phyloP scores from a whole-genome alignment of 805 yeast genomes.

The Myxozyma kluyveri region DNA sequence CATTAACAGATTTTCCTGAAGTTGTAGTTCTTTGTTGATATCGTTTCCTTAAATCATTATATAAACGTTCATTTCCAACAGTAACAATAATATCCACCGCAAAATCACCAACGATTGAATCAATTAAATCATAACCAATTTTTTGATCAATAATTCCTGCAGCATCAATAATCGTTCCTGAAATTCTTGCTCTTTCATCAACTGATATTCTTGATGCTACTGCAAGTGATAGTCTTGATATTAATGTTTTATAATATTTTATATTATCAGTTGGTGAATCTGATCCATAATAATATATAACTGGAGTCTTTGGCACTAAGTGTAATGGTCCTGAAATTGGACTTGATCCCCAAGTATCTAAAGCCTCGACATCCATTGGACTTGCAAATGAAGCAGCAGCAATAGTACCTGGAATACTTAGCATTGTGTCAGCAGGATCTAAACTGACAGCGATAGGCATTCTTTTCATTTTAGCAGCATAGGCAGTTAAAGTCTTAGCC shows the following conservation, averaged over 20 bases:
- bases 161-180: constrained; percentile 73
- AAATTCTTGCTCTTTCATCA: constrained; percentile 43
- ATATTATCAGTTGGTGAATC: constrained; percentile 57
- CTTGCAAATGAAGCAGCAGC: constrained; percentile 84
- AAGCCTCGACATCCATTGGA: constrained; percentile 67
- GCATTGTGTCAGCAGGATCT: constrained; percentile 70
- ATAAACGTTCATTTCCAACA: constrained; percentile 70
- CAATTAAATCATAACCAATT: constrained; percentile 46
- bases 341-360: constrained; percentile 71
- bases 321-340: constrained; percentile 71
- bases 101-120: constrained; percentile 58
- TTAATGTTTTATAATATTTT: constrained; percentile 50
- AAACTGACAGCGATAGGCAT: constrained; percentile 73
- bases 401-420: constrained; percentile 71
- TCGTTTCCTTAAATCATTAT: constrained; percentile 58
- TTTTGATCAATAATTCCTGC: constrained; percentile 60
- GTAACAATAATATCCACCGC: constrained; percentile 59
- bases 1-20: constrained; percentile 36
- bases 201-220: constrained; percentile 48
- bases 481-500: constrained; percentile 64
- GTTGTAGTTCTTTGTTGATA: constrained; percentile 28
- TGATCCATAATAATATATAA: constrained; percentile 77
- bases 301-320: constrained; percentile 66
- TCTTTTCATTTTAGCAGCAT: constrained; percentile 65
- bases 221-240: constrained; percentile 51